Percentiles rank a stretch among this genome's conserved stretches.
Evolutionary conservation across 129 eudicot species (phyloP).

Genomic region (Logfia minima): DNA sequence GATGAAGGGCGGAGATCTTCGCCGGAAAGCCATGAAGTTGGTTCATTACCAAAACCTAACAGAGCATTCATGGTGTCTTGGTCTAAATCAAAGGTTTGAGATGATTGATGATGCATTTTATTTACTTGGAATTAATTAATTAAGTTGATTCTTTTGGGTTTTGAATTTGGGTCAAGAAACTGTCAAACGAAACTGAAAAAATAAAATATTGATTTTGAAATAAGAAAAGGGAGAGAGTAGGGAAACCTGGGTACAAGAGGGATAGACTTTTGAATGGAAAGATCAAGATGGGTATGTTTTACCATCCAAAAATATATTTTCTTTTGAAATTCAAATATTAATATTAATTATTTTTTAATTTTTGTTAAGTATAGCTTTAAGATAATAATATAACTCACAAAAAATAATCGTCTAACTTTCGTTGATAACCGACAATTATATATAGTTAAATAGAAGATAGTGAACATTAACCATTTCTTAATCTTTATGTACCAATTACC

Average conservation of each 20-base stretch:
- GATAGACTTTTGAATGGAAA: not conserved
- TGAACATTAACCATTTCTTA: too few species aligned
- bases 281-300: not conserved
- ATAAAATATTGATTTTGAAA: slow-evolving; percentile 3
- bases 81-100: slow-evolving; percentile 62
- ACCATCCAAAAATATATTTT: not conserved
- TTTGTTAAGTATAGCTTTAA: too few species aligned
- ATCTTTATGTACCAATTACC: too few species aligned
- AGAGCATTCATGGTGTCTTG: slow-evolving; percentile 41
- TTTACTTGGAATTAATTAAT: not conserved
- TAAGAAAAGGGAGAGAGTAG: not conserved
- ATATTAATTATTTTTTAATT: too few species aligned
- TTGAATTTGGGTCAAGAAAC: slow-evolving; percentile 15
- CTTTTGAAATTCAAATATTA: too few species aligned
- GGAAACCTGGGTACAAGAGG: too few species aligned
- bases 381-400: too few species aligned
- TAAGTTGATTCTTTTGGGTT: not conserved
- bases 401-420: too few species aligned
- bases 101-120: slow-evolving; percentile 53
- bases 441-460: too few species aligned
- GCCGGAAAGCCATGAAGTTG: slow-evolving; percentile 74
- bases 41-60: slow-evolving; percentile 39
- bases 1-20: slow-evolving; percentile 42
- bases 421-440: too few species aligned
- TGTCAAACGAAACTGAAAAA: not conserved